Conservation (phyloP, 78 protist species). For the Isochrysis galbana region DNA sequence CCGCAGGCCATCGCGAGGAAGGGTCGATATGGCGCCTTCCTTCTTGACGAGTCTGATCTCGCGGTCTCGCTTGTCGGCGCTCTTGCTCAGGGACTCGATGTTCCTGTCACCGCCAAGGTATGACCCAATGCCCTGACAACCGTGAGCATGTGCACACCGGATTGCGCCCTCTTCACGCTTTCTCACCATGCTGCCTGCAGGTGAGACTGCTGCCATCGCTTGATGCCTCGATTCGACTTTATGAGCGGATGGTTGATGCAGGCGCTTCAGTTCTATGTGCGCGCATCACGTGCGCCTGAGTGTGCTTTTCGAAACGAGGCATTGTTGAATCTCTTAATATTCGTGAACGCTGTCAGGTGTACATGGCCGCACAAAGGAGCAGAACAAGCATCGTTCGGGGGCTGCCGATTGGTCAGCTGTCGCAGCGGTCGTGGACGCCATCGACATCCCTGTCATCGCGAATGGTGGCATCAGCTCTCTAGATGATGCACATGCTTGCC, state of each 20-base stretch:
- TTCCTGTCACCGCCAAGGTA: slow-evolving; percentile 44
- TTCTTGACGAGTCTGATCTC: slow-evolving; percentile 35
- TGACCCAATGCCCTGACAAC: not conserved
- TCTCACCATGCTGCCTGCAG: not conserved
- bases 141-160: not conserved
- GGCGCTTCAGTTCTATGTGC: not conserved
- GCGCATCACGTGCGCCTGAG: too few relatives aligned
- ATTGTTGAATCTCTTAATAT: too few relatives aligned
- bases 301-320: too few relatives aligned
- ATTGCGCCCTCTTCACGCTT: too few relatives aligned
- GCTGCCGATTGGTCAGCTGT: slow-evolving; percentile 67
- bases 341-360: too few relatives aligned
- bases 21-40: slow-evolving; percentile 63
- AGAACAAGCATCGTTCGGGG: slow-evolving; percentile 16
- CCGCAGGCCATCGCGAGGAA: slow-evolving; percentile 44
- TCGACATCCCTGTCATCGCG: slow-evolving; percentile 73
- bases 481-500: slow-evolving; percentile 47
- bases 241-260: not conserved
- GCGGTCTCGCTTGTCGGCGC: not conserved
- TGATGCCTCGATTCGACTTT: not conserved
- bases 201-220: not conserved
- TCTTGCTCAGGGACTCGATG: not conserved
- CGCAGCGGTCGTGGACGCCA: slow-evolving; percentile 35
- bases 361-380: slow-evolving; percentile 23
- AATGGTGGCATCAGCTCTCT: slow-evolving; percentile 68